phyloP scores from a whole-genome alignment of 2,329 filamentous ascomycete species.

The Dendrostoma leiphaemia region DNA sequence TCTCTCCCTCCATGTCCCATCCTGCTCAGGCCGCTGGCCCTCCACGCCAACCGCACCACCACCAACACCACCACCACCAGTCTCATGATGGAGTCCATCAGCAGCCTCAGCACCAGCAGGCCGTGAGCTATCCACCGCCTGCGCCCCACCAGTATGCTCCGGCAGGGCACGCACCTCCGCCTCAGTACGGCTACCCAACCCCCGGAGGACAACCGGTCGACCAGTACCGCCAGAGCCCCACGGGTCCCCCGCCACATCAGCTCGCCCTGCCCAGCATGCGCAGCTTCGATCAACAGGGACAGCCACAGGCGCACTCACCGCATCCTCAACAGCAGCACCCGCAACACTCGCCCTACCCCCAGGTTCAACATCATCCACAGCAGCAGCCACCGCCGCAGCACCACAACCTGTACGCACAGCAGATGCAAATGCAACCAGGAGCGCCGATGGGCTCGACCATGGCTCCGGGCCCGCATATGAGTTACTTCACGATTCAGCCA shows the following conservation, averaged over 20 bases:
- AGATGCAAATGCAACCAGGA: slow-evolving; percentile 26
- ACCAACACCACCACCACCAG: slow-evolving; percentile 14
- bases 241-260: slow-evolving; percentile 15
- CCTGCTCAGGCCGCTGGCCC: slow-evolving; percentile 13
- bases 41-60: slow-evolving; percentile 17
- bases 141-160: slow-evolving; percentile 21
- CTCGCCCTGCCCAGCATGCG: slow-evolving; percentile 27
- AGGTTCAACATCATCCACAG: slow-evolving; percentile 21
- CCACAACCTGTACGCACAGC: slow-evolving; percentile 22
- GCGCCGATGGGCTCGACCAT: slow-evolving; percentile 36
- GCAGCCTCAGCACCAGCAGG: slow-evolving; percentile 12
- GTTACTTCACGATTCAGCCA: slow-evolving; percentile 42
- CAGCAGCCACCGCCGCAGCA: slow-evolving; percentile 12
- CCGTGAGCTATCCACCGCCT: slow-evolving; percentile 10
- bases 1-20: slow-evolving; percentile 18
- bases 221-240: slow-evolving; percentile 21
- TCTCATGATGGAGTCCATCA: slow-evolving; percentile 9
- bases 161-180: slow-evolving; percentile 14
- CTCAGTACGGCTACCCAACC: slow-evolving; percentile 19
- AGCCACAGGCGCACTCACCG: slow-evolving; percentile 19
- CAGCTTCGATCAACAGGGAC: slow-evolving; percentile 22
- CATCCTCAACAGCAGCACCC: slow-evolving; percentile 17
- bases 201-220: slow-evolving; percentile 19
- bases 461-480: slow-evolving; percentile 36
- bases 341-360: slow-evolving; percentile 13